A percentile compares a stretch with the other conserved stretches of the same genome.
Evolutionary conservation across 2,329 filamentous ascomycete genomes (phyloP).

Genomic region (Paradendryphiella salina): DNA sequence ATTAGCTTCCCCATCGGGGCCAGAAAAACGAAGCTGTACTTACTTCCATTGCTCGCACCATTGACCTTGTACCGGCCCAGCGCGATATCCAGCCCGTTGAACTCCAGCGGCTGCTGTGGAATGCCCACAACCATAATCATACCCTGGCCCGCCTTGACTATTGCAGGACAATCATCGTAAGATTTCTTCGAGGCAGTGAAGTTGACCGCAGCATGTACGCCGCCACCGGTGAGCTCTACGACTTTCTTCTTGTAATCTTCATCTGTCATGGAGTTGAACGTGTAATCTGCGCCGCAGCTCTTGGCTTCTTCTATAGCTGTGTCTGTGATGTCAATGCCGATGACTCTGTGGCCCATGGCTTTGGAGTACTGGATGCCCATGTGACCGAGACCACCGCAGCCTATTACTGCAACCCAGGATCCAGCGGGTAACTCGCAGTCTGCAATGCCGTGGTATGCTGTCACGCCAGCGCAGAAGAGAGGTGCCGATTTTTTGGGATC

Average conservation of each 20-base stretch:
- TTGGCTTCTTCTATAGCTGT: constrained; percentile 37
- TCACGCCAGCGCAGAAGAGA: constrained; percentile 41
- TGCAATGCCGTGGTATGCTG: constrained; percentile 36
- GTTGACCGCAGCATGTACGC: constrained; percentile 39
- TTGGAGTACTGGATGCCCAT: constrained; percentile 41
- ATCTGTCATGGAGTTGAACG: constrained; percentile 37
- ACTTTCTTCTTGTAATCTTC: constrained; percentile 38
- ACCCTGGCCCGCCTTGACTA: constrained; percentile 37
- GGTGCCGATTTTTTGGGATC: constrained; percentile 34
- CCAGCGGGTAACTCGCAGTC: constrained; percentile 34
- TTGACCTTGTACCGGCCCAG: constrained; percentile 33
- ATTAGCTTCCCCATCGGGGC: constrained; percentile 37
- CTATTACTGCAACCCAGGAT: constrained; percentile 37
- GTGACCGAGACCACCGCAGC: constrained; percentile 41
- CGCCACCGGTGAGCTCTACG: constrained; percentile 34
- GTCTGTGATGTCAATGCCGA: constrained; percentile 37
- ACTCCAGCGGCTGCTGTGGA: constrained; percentile 34
- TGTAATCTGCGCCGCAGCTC: constrained; percentile 38
- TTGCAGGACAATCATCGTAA: constrained; percentile 40
- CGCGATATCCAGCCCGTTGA: constrained; percentile 42
- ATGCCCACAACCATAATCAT: constrained; percentile 44
- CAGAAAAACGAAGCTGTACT: constrained; percentile 10
- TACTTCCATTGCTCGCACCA: constrained; percentile 42
- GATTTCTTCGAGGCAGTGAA: constrained; percentile 40
- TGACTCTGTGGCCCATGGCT: constrained; percentile 40